Evolutionary conservation across 192 early-diverging fungal species (phyloP).

Genomic region (Glomus cerebriforme): DNA sequence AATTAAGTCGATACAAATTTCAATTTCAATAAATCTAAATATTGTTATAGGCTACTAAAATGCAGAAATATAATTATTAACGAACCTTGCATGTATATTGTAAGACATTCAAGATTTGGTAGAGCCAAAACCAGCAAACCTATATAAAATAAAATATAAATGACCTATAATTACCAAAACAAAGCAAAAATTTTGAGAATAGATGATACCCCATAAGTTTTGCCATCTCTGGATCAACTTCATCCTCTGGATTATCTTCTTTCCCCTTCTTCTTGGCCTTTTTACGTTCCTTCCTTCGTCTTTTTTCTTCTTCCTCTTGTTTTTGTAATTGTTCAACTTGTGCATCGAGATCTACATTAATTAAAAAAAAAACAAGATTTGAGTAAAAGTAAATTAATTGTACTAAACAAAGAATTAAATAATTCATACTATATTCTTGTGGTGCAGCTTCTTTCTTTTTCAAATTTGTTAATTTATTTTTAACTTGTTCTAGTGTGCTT

Average conservation of each 20-base stretch:
- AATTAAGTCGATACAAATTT: background rate
- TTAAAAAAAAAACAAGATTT: background rate
- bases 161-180: background rate
- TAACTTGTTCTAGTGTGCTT: constrained; percentile 75
- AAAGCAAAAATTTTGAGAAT: background rate
- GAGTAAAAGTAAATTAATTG: background rate
- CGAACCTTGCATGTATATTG: too few species aligned
- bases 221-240: constrained; percentile 66
- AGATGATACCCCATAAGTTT: constrained; percentile 71
- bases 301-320: constrained; percentile 70
- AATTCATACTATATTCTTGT: constrained; percentile 55
- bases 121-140: constrained; percentile 58
- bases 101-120: constrained; percentile 37
- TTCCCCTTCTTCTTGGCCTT: constrained; percentile 59
- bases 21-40: too few species aligned
- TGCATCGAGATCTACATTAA: constrained; percentile 61
- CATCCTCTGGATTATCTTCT: constrained; percentile 33
- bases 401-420: constrained; percentile 9
- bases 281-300: constrained; percentile 56
- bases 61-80: background rate
- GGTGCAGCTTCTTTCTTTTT: constrained; percentile 67
- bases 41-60: too few species aligned
- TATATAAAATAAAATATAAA: constrained; percentile 16
- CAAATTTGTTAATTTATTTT: constrained; percentile 65
- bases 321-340: constrained; percentile 64